Conservation (phyloP, 1,284 basidiomycete genomes). For the Rhodofomes roseus region DNA sequence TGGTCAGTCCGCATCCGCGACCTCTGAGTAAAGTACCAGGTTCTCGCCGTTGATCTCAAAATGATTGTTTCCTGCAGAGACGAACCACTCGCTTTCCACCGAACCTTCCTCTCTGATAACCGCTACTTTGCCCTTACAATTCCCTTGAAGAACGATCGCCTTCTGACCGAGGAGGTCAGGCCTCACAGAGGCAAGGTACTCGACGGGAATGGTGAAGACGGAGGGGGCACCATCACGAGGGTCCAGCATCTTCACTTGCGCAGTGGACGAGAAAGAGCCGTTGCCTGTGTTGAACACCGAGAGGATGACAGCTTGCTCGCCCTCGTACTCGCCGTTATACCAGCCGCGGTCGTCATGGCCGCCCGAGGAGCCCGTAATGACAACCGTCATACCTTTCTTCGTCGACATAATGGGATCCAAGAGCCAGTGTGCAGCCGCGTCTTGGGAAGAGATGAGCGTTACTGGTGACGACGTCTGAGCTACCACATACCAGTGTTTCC, state of each 20-base stretch:
- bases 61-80: constrained; percentile 17
- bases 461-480: background rate
- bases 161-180: constrained; percentile 12
- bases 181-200: constrained; percentile 12
- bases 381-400: constrained; percentile 14
- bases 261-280: constrained; percentile 13
- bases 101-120: constrained; percentile 17
- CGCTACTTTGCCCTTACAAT: constrained; percentile 12
- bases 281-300: constrained; percentile 17
- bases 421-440: constrained; percentile 8
- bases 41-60: constrained; percentile 12
- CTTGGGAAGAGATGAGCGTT: background rate
- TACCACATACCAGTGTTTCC: background rate
- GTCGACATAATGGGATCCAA: constrained; percentile 9
- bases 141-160: constrained; percentile 16
- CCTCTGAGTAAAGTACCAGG: constrained; percentile 9
- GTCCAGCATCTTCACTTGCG: constrained; percentile 15
- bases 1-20: background rate
- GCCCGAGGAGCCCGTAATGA: constrained; percentile 9
- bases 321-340: constrained; percentile 18
- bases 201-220: constrained; percentile 12
- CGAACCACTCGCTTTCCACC: constrained; percentile 14
- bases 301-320: constrained; percentile 14
- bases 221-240: constrained; percentile 4
- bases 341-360: constrained; percentile 9